phyloP scores from a whole-genome alignment of 73 alveolate species.

The Paramecium caudatum region DNA sequence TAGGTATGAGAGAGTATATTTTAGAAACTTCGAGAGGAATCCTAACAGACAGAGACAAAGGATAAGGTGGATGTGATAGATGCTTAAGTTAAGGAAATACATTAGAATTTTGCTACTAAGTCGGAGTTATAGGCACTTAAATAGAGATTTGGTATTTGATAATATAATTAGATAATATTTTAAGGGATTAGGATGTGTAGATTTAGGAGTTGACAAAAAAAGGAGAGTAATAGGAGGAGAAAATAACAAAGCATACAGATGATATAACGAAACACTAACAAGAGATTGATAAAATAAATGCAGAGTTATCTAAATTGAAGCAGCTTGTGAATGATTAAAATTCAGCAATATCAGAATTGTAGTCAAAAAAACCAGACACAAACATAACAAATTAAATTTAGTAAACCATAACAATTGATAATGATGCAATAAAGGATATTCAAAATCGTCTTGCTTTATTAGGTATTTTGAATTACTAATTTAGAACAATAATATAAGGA shows the following conservation, averaged over 20 bases:
- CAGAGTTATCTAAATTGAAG: not conserved
- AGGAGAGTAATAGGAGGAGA: not conserved
- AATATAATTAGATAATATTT: not conserved
- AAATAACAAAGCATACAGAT: not conserved
- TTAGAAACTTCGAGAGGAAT: conserved; percentile 47
- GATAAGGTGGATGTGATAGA: conserved; percentile 44
- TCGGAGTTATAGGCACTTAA: conserved; percentile 32
- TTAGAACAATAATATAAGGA: conserved; percentile 32
- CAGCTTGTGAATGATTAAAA: conserved; percentile 41
- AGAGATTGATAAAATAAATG: conserved; percentile 26
- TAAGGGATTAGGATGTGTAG: conserved; percentile 60
- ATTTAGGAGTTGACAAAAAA: not conserved
- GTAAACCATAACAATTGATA: not conserved
- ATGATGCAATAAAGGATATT: conserved; percentile 4
- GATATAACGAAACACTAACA: not conserved
- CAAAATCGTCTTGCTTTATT: not conserved
- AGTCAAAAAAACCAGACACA: not conserved
- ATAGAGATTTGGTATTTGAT: conserved; percentile 36
- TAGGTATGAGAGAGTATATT: not conserved
- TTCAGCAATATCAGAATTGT: conserved; percentile 22
- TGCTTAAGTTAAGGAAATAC: conserved; percentile 34
- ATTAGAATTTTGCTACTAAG: conserved; percentile 61
- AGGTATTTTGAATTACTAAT: not conserved
- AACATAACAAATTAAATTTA: not conserved
- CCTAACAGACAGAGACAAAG: conserved; percentile 13